These are phyloP conservation scores for Neoascochyta sp. DNA, from an alignment of 2,329 filamentous ascomycete genomes.

Conservation along the genomic window DNA sequence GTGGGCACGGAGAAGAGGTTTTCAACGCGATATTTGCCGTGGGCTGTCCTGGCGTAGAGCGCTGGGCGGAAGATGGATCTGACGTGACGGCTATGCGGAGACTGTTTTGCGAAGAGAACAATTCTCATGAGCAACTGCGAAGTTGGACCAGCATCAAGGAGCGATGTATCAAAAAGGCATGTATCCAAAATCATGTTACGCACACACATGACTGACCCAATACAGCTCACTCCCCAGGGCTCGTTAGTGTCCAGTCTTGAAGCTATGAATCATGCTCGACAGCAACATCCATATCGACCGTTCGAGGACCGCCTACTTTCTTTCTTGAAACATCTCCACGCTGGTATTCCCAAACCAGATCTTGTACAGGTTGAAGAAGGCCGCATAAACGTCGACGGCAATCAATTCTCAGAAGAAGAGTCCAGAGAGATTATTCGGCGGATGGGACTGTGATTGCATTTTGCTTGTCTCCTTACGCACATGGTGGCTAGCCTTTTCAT, in stretches of 20 bases:
- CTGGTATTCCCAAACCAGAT: slow-evolving; percentile 45
- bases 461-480: no score
- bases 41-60: slow-evolving; percentile 33
- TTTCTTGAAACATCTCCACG: slow-evolving; percentile 45
- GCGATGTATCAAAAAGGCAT: slow-evolving; percentile 31
- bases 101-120: slow-evolving; percentile 35
- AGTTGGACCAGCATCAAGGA: slow-evolving; percentile 39
- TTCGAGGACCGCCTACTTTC: slow-evolving; percentile 42
- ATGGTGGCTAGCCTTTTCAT: no score
- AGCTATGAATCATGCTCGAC: slow-evolving; percentile 26
- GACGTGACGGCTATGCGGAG: slow-evolving; percentile 31
- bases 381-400: slow-evolving; percentile 33
- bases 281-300: slow-evolving; percentile 30
- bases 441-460: slow-evolving; percentile 27
- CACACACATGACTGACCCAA: slow-evolving; percentile 1
- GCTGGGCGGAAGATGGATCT: slow-evolving; percentile 20
- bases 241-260: slow-evolving; percentile 20
- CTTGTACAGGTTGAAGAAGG: slow-evolving; percentile 52
- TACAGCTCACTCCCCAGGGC: slow-evolving; percentile 15
- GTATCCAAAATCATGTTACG: slow-evolving; percentile 1
- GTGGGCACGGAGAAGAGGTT: slow-evolving; percentile 33
- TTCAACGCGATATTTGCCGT: slow-evolving; percentile 48
- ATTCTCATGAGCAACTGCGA: slow-evolving; percentile 23
- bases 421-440: slow-evolving; percentile 32
- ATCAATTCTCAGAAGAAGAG: slow-evolving; percentile 28